phyloP scores from a whole-genome alignment of 148 eudicot species.

The Vaccinium macrocarpon region DNA sequence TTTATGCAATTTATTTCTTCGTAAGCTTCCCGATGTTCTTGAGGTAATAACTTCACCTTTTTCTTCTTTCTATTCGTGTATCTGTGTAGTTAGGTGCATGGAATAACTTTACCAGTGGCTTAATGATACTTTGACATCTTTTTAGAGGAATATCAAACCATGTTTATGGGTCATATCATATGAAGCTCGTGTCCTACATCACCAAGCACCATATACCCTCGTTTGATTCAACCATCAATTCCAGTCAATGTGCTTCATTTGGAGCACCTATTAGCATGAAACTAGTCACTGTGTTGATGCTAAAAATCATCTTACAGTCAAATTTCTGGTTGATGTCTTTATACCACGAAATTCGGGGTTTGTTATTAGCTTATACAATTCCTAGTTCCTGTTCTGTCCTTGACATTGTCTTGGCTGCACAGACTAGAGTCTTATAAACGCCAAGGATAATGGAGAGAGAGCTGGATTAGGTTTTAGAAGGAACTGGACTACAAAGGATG shows the following conservation, averaged over 20 bases:
- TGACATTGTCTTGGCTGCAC: background rate
- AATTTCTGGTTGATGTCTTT: background rate
- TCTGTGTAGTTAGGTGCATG: background rate
- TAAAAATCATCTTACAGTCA: background rate
- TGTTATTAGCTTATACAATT: background rate
- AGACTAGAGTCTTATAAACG: background rate
- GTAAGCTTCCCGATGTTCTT: constrained; percentile 98
- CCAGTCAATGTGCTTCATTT: background rate
- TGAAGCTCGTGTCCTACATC: background rate
- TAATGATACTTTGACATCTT: background rate
- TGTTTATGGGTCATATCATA: background rate
- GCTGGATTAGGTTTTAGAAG: background rate
- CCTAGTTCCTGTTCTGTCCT: background rate
- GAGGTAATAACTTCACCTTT: constrained; percentile 44
- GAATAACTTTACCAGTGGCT: background rate
- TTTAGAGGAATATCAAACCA: background rate
- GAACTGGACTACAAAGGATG: background rate
- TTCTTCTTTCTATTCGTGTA: background rate
- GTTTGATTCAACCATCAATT: background rate
- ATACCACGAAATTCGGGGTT: background rate
- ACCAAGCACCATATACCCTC: background rate
- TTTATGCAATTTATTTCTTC: constrained; percentile 90
- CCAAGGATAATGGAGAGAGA: background rate
- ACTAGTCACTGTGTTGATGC: background rate
- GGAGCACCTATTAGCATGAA: background rate